These are phyloP conservation scores for Candida sonorensis DNA, from an alignment of 805 yeast genomes.

Conservation along the genomic window DNA sequence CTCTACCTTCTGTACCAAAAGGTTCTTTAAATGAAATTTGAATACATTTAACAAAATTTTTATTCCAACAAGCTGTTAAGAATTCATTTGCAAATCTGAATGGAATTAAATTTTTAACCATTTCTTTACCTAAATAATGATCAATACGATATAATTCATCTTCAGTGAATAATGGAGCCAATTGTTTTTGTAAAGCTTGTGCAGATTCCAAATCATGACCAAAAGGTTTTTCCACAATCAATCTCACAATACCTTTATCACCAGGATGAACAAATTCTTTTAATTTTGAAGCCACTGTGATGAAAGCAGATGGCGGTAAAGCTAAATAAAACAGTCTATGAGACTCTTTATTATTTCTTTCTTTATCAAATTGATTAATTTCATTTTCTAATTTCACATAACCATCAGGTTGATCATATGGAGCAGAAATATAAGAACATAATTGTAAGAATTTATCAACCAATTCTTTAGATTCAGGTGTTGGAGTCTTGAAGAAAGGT, in stretches of 20 bases:
- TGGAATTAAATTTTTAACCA: slow-evolving; percentile 90
- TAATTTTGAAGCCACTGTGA: slow-evolving; percentile 66
- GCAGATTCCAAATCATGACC: slow-evolving; percentile 85
- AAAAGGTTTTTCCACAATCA: slow-evolving; percentile 95
- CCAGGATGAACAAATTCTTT: slow-evolving; percentile 62
- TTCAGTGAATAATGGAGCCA: slow-evolving; percentile 85
- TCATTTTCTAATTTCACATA: slow-evolving; percentile 47
- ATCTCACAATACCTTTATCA: slow-evolving; percentile 60
- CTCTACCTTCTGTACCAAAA: slow-evolving; percentile 99
- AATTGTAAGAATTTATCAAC: slow-evolving; percentile 59
- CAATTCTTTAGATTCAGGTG: slow-evolving; percentile 29
- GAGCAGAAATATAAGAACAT: slow-evolving; percentile 66
- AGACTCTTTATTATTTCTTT: slow-evolving; percentile 38
- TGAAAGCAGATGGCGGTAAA: slow-evolving; percentile 89
- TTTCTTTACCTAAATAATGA: slow-evolving; percentile 95
- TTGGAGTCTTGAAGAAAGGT: slow-evolving; percentile 44
- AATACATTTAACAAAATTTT: slow-evolving; percentile 65
- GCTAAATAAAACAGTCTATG: slow-evolving; percentile 91
- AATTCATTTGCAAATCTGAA: slow-evolving; percentile 88
- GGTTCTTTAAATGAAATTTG: slow-evolving; percentile 95
- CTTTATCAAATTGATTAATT: slow-evolving; percentile 54
- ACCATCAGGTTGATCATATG: slow-evolving; percentile 78
- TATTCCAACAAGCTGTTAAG: slow-evolving; percentile 85
- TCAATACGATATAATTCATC: slow-evolving; percentile 93
- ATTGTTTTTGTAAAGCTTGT: slow-evolving; percentile 63